phyloP scores from a whole-genome alignment of 75 land plant genomes.

The Picea glauca region DNA sequence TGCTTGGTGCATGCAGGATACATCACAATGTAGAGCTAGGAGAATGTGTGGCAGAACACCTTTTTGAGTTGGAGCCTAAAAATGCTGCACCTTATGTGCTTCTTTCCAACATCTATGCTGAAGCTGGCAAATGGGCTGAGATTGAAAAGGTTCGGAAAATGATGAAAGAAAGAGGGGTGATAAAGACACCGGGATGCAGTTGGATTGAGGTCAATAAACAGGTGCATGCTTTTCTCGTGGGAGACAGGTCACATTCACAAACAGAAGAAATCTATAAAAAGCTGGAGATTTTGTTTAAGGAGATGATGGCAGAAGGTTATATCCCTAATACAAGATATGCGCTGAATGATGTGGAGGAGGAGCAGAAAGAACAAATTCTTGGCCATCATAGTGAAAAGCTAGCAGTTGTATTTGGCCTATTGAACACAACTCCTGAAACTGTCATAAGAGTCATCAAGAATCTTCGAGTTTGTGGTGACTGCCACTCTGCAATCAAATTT shows the following conservation, averaged over 20 bases:
- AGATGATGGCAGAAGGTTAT: conserved; percentile 14
- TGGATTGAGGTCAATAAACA: conserved; percentile 8
- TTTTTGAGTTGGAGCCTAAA: conserved; percentile 11
- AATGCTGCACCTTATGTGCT: conserved; percentile 16
- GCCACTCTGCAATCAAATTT: conserved; percentile 25
- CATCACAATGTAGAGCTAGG: conserved; percentile 15
- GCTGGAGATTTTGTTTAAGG: conserved; percentile 10
- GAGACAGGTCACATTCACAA: conserved; percentile 17
- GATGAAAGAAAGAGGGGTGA: conserved; percentile 10
- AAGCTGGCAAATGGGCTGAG: conserved; percentile 10
- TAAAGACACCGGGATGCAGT: conserved; percentile 15
- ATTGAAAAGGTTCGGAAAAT: conserved; percentile 10
- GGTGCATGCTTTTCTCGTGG: conserved; percentile 10
- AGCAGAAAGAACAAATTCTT: conserved; percentile 4
- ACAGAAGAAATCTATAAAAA: background rate
- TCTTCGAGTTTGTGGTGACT: conserved; percentile 21
- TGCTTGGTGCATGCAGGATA: conserved; percentile 15
- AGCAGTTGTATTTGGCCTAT: conserved; percentile 30
- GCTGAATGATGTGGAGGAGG: conserved; percentile 11
- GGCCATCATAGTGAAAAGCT: conserved; percentile 28
- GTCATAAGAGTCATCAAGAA: conserved; percentile 20
- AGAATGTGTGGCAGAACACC: conserved; percentile 2
- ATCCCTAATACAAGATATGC: conserved; percentile 14
- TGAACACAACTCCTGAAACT: conserved; percentile 20
- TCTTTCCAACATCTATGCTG: conserved; percentile 21